Percentiles rank a stretch among this genome's conserved stretches.
These are phyloP conservation scores for Zostera marina DNA, from an alignment of 116 monocot species.

Conservation along the genomic window DNA sequence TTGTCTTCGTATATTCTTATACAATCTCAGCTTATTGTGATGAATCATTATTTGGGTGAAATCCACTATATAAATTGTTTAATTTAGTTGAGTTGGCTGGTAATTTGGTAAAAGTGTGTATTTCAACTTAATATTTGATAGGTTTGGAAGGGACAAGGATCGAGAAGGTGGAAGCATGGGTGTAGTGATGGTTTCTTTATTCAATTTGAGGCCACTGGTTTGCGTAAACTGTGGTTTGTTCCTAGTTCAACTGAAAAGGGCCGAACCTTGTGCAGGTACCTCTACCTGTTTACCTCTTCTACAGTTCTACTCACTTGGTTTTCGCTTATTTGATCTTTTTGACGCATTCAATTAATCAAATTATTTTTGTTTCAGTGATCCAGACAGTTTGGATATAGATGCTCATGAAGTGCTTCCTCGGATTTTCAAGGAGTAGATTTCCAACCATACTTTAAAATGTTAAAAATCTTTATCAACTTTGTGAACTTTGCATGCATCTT, in stretches of 20 bases:
- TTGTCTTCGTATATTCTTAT: neutral
- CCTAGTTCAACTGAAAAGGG: constrained; percentile 76
- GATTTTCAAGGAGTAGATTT: constrained; percentile 33
- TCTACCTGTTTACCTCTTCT: neutral
- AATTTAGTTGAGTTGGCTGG: neutral
- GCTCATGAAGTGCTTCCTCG: constrained; percentile 77
- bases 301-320: too few species aligned
- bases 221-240: constrained; percentile 88
- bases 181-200: constrained; percentile 91
- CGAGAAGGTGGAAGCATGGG: constrained; percentile 91
- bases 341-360: neutral
- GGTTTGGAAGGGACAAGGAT: constrained; percentile 99
- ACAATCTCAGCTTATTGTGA: neutral
- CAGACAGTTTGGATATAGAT: constrained; percentile 53
- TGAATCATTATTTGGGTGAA: too few species aligned
- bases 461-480: neutral
- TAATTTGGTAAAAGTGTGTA: neutral
- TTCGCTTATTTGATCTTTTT: too few species aligned
- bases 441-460: neutral
- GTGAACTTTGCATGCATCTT: neutral
- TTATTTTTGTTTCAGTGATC: constrained; percentile 37
- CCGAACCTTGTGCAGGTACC: constrained; percentile 53
- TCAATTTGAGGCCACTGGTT: constrained; percentile 68
- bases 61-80: neutral
- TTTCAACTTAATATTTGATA: constrained; percentile 8